phyloP scores from a whole-genome alignment of 768 basidiomycete species.

The Lentinula aciculospora region DNA sequence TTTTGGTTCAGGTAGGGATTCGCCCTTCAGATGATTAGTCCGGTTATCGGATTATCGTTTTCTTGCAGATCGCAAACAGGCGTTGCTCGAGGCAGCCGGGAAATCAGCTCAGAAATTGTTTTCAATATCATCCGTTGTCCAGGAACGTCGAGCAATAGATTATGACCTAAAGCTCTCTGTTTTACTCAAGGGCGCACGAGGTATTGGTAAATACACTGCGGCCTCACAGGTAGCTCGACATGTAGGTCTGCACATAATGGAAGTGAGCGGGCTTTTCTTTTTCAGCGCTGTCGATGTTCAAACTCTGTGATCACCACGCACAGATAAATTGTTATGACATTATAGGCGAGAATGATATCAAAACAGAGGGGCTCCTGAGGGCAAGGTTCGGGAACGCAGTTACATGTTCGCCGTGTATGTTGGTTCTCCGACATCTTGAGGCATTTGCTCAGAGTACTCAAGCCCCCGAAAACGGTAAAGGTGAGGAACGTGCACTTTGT shows the following conservation, averaged over 20 bases:
- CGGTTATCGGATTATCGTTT: not conserved
- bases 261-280: slow-evolving; percentile 37
- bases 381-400: slow-evolving; percentile 74
- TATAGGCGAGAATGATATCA: slow-evolving; percentile 68
- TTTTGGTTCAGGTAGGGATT: slow-evolving; percentile 41
- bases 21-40: not conserved
- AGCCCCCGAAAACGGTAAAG: slow-evolving; percentile 56
- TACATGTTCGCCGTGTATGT: slow-evolving; percentile 76
- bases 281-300: not conserved
- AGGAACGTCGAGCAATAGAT: slow-evolving; percentile 41
- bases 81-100: slow-evolving; percentile 9
- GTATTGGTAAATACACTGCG: slow-evolving; percentile 74
- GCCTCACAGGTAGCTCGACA: slow-evolving; percentile 48
- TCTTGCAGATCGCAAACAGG: not conserved
- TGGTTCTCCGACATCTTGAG: slow-evolving; percentile 76
- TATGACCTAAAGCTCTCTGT: slow-evolving; percentile 66
- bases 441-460: slow-evolving; percentile 72
- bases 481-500: slow-evolving; percentile 23
- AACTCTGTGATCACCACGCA: not conserved
- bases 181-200: slow-evolving; percentile 73
- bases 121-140: slow-evolving; percentile 54
- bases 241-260: slow-evolving; percentile 74
- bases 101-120: slow-evolving; percentile 43
- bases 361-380: slow-evolving; percentile 68
- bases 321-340: slow-evolving; percentile 87